Evolutionary conservation across 2,329 filamentous ascomycete genomes (phyloP), one percentile per base, ranked within the genome.

Genomic region (Cytospora piceicola): DNA sequence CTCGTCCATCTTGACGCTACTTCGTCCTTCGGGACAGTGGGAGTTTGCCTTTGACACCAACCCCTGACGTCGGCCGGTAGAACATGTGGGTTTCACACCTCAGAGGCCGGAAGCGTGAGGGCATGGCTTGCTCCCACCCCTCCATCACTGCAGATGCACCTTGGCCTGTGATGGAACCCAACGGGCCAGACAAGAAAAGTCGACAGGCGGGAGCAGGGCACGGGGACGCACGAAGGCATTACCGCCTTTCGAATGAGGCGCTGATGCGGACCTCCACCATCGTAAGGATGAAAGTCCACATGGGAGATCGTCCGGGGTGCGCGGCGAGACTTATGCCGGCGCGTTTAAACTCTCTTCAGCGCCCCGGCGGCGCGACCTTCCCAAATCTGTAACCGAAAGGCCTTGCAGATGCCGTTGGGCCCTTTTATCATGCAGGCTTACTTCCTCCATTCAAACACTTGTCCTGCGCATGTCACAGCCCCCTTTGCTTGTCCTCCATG

Each of bases 271-370:
- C 66, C 58, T 67, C 63, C 58, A 59, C 56, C 58, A 55, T 61
- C 58, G 52, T 61, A 60, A 63, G 63, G 58, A 66, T 62, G 36
- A 30, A 51, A 67, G 57, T 61, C 65, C 65, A 67, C 63, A 66
- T 56, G 59, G 63, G 63, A 66, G 53, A 67, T 60, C 57, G 58
- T 63, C 63, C 59, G 66, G 63, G 30, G 66, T 64, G 42, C 24
- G 34, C 39, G 56, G 66, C 66, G 61, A 49, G 46, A 49, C 46
- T 49, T 24, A 49, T 22, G 46, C 46, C 46, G 46, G 46, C 46
- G 46, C 46, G 66, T 42, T 67, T 42, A 60, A 29, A 63, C 42
- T 56, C 51, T 67, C 56, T 67, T 39, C 55, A 49, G 51, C 39
- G 39, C 39, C 24, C 57, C 66, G 54, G 58, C 66, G 54, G 58